Evolutionary conservation across 176 grass and related monocot species (phyloP), one percentile per base, ranked within the genome.

Genomic region (Chloris gayana): DNA sequence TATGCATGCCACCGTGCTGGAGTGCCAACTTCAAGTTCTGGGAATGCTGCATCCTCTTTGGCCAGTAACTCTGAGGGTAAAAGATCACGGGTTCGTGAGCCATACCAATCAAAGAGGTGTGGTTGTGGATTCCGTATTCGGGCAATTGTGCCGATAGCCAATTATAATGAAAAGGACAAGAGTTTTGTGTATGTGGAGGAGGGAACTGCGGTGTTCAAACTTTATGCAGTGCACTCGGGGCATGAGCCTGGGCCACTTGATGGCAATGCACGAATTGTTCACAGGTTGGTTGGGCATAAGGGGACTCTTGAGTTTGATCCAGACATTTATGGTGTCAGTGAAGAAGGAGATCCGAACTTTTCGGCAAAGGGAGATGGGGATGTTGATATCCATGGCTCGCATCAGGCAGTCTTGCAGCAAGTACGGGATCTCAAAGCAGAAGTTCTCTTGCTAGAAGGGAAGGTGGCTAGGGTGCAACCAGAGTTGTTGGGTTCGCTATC

Each of bases 131-230:
- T 99, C 72, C 91, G 97, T n/a, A 99, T 99, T 58, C 85, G 97
- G 11, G 97, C 97, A 42, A 99, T 99, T 67, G 97, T 99, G 25
- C 97, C 97, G 18, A 99, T 99, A 77, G 72, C 90, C 54, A 96
- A 99, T 42, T 99, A 99, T 69, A 99, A 99, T 44, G 97, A 99
- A 63, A 99, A 99, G 67, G 91, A 99, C 37, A 99, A 99, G 75
- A 93, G 90, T 58, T 99, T 99, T 71, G 97, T 99, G 35, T 99
- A 99, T 66, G 83, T 87, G 73, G 97, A 99, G 69, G 96, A 99
- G 80, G 97, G 93, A 17, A 93, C 84, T 53, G 97, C 97, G 18
- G 93, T 99, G 71, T 99, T 99, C 74, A 99, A 99, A 59, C 80
- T 99, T 73, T 99, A 96, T 9, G 91, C 97, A 5, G 93, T 99